phyloP scores from a whole-genome alignment of 371 early-diverging fungal genomes.

The Mucor circinelloides region DNA sequence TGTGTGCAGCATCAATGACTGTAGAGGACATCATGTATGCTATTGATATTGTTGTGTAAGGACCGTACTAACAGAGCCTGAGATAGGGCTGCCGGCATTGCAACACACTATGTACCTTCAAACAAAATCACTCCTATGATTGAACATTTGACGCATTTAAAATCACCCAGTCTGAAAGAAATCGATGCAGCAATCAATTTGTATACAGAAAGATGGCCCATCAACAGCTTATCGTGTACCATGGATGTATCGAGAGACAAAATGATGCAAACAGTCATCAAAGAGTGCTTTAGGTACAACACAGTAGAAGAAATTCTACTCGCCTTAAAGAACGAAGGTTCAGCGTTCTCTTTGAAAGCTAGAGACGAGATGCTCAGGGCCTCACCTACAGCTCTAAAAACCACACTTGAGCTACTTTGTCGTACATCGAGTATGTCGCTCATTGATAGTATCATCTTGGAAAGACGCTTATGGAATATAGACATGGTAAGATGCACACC shows the following conservation, averaged over 20 bases:
- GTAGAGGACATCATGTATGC: slow-evolving; percentile 66
- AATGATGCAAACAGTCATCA: background rate
- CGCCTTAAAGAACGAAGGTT: background rate
- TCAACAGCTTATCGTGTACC: background rate
- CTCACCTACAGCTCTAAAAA: slow-evolving; percentile 83
- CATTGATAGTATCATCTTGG: slow-evolving; percentile 59
- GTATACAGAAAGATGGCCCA: slow-evolving; percentile 54
- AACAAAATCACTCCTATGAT: slow-evolving; percentile 72
- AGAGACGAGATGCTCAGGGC: slow-evolving; percentile 55
- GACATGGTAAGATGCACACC: slow-evolving; percentile 50
- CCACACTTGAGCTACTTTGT: slow-evolving; percentile 76
- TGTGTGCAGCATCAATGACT: slow-evolving; percentile 78
- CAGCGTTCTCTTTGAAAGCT: slow-evolving; percentile 34
- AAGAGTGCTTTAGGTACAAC: background rate
- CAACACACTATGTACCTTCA: slow-evolving; percentile 90
- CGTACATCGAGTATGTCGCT: slow-evolving; percentile 52
- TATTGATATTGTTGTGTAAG: too few species aligned
- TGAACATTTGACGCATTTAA: slow-evolving; percentile 72
- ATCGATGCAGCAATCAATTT: slow-evolving; percentile 85
- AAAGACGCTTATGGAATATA: slow-evolving; percentile 67
- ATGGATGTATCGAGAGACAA: background rate
- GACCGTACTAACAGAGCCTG: background rate
- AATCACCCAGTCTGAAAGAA: slow-evolving; percentile 65
- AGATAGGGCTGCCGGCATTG: slow-evolving; percentile 71
- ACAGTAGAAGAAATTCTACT: background rate